Percentiles rank a stretch among this genome's conserved stretches.
phyloP scores from a whole-genome alignment of 2,329 filamentous ascomycete species.

The Pseudohalonectria lignicola region DNA sequence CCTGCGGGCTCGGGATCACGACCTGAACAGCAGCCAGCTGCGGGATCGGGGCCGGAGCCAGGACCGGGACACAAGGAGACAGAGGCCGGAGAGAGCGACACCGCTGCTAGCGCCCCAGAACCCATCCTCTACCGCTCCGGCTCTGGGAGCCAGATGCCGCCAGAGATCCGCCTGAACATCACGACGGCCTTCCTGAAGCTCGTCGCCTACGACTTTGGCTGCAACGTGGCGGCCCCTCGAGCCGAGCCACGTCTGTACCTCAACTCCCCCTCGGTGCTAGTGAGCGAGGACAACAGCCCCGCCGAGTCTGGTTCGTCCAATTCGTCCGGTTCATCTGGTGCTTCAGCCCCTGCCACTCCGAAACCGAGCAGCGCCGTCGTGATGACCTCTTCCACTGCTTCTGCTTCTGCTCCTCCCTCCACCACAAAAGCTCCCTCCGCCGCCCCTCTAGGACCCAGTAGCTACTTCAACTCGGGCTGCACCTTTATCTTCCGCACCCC shows the following conservation, averaged over 20 bases:
- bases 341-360: too few relatives aligned
- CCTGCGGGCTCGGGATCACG: constrained; percentile 19
- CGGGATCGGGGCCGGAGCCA: constrained; percentile 3
- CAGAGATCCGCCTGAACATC: constrained; percentile 46
- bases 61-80: constrained; percentile 5
- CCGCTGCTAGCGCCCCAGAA: too few relatives aligned
- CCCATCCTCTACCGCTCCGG: constrained; percentile 30
- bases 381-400: background rate
- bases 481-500: constrained; percentile 51
- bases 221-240: constrained; percentile 45
- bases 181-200: constrained; percentile 51
- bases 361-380: background rate
- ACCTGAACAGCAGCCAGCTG: constrained; percentile 25
- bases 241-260: constrained; percentile 49
- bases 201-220: constrained; percentile 55
- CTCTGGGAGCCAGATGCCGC: constrained; percentile 43
- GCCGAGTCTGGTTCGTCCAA: background rate
- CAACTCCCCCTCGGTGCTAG: constrained; percentile 19
- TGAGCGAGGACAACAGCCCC: constrained; percentile 4
- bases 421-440: background rate
- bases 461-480: constrained; percentile 48
- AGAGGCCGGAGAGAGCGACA: background rate
- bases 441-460: constrained; percentile 18
- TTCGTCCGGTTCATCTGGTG: too few relatives aligned
- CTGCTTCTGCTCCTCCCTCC: background rate